Conservation (phyloP, 2,329 filamentous ascomycete species). For the Xylariales sp. region DNA sequence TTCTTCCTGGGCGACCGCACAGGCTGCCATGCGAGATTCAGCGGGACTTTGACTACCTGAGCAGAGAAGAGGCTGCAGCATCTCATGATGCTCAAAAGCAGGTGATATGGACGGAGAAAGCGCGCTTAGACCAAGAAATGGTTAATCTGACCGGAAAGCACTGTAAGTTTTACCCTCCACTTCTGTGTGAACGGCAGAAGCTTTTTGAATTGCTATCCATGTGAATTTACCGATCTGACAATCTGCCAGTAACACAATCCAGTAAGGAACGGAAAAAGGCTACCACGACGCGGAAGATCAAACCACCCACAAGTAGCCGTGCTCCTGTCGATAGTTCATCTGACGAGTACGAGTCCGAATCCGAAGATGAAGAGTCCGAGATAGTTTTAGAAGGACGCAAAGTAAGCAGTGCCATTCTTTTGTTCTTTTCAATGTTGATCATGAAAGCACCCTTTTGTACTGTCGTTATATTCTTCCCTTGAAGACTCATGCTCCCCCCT, state of each 20-base stretch:
- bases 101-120: constrained; percentile 1
- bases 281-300: background rate
- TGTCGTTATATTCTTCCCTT: too few species aligned
- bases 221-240: too few species aligned
- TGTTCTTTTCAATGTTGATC: too few species aligned
- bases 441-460: too few species aligned
- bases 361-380: constrained; percentile 4
- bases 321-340: constrained; percentile 5
- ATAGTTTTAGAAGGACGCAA: constrained; percentile 8
- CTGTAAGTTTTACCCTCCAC: constrained; percentile 5
- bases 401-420: constrained; percentile 2
- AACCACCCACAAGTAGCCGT: background rate
- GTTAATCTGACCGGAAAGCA: constrained; percentile 3
- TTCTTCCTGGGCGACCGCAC: background rate
- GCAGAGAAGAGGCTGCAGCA: too few species aligned
- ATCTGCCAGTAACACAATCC: background rate
- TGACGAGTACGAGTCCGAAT: constrained; percentile 4
- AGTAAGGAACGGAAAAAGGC: constrained; percentile 1
- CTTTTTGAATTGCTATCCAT: too few species aligned
- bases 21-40: constrained; percentile 10
- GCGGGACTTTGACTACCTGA: constrained; percentile 6
- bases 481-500: too few species aligned
- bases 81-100: constrained; percentile 1
- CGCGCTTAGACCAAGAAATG: constrained; percentile 7
- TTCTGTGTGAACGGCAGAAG: too few species aligned